These are phyloP conservation scores for Neonectria ditissima DNA, from an alignment of 2,329 filamentous ascomycete species.

Conservation along the genomic window DNA sequence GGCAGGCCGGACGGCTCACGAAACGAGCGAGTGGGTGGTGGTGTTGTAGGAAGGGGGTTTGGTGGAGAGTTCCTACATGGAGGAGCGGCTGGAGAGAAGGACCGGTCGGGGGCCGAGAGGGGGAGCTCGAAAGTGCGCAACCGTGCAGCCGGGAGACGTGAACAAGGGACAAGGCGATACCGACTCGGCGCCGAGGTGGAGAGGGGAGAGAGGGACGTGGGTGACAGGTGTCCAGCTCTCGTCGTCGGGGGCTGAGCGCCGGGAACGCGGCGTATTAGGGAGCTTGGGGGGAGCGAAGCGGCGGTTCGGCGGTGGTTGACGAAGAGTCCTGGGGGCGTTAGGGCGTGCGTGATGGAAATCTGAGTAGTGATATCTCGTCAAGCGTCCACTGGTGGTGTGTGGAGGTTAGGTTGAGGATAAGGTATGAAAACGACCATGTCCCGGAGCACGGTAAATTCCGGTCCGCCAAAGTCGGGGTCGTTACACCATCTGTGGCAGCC, in stretches of 20 bases:
- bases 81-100: conserved; percentile 34
- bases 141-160: conserved; percentile 33
- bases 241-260: conserved; percentile 36
- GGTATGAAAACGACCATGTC: conserved; percentile 49
- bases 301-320: conserved; percentile 40
- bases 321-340: conserved; percentile 28
- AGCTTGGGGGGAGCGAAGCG: conserved; percentile 40
- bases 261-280: conserved; percentile 41
- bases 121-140: conserved; percentile 37
- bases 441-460: conserved; percentile 47
- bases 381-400: conserved; percentile 43
- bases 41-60: conserved; percentile 43
- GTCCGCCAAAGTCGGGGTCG: conserved; percentile 35
- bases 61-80: conserved; percentile 52
- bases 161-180: conserved; percentile 35
- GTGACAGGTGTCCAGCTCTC: conserved; percentile 41
- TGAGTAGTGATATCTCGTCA: conserved; percentile 47
- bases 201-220: conserved; percentile 34
- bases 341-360: conserved; percentile 41
- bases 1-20: conserved; percentile 51
- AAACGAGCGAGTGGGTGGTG: conserved; percentile 42
- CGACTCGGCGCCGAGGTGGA: conserved; percentile 39
- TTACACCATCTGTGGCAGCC: conserved; percentile 19
- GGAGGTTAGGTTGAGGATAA: conserved; percentile 48
- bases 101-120: conserved; percentile 32